A percentile compares a stretch with the other conserved stretches of the same genome.
These are phyloP conservation scores for Fagus crenata DNA, from an alignment of 306 rosid species.

Conservation along the genomic window DNA sequence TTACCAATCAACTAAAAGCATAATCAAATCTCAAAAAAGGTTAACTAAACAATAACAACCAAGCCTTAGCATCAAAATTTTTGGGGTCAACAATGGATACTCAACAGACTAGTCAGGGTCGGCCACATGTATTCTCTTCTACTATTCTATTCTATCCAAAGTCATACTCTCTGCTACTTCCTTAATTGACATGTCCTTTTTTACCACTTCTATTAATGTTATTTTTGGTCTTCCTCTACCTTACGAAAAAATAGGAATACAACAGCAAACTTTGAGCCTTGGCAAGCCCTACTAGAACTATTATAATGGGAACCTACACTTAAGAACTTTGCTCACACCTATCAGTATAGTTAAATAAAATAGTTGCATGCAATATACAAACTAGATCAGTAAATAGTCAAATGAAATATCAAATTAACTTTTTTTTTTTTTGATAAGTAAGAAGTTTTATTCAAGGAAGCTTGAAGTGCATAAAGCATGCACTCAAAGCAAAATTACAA, in stretches of 20 bases:
- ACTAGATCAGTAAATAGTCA: neutral
- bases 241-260: neutral
- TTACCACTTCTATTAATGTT: too few species aligned
- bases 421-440: too few species aligned
- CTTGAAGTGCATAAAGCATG: too few species aligned
- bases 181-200: too few species aligned
- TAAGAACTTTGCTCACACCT: neutral
- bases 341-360: neutral
- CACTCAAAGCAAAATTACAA: too few species aligned
- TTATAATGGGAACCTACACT: neutral
- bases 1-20: constrained; percentile 1
- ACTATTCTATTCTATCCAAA: too few species aligned
- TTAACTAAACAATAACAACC: neutral
- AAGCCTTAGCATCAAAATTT: too few species aligned
- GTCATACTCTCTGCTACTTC: too few species aligned
- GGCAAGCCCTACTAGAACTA: neutral
- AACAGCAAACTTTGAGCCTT: neutral
- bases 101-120: too few species aligned
- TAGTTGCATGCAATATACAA: neutral
- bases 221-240: neutral
- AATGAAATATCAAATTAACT: neutral
- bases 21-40: neutral
- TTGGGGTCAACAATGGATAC: too few species aligned
- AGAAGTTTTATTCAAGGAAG: too few species aligned
- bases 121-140: too few species aligned